Percentiles rank a stretch among this genome's conserved stretches.
Conservation (phyloP, 2,329 filamentous ascomycete species). For the Pseudohalonectria lignicola region DNA sequence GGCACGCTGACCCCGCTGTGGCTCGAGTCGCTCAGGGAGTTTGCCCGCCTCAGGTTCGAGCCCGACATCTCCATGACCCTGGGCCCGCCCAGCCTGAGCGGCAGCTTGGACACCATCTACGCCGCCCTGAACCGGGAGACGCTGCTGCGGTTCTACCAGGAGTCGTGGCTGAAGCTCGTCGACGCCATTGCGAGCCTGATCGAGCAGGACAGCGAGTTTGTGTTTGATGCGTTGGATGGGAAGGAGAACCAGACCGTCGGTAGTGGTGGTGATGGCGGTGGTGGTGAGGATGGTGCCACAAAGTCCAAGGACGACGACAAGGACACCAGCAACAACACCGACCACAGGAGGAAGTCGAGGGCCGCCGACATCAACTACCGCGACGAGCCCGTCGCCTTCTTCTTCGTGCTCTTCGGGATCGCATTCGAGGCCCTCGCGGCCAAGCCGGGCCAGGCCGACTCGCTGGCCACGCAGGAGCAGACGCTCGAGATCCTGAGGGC, state of each 20-base stretch:
- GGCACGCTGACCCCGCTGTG: slow-evolving; percentile 84
- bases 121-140: slow-evolving; percentile 91
- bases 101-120: slow-evolving; percentile 87
- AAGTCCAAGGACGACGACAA: not conserved
- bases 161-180: slow-evolving; percentile 91
- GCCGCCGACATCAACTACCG: slow-evolving; percentile 88
- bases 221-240: slow-evolving; percentile 91
- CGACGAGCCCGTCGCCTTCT: slow-evolving; percentile 95
- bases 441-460: slow-evolving; percentile 54
- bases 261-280: no score
- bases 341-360: slow-evolving; percentile 24
- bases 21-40: slow-evolving; percentile 87
- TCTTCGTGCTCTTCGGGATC: slow-evolving; percentile 94
- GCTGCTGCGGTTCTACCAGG: slow-evolving; percentile 89
- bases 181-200: slow-evolving; percentile 96
- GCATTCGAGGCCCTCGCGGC: slow-evolving; percentile 92
- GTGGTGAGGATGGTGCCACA: not conserved
- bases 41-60: slow-evolving; percentile 82
- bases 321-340: not conserved
- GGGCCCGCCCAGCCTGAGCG: slow-evolving; percentile 68
- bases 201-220: slow-evolving; percentile 94
- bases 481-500: slow-evolving; percentile 77
- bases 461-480: slow-evolving; percentile 63
- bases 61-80: slow-evolving; percentile 91
- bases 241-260: slow-evolving; percentile 40